Percentiles rank a stretch among this genome's conserved stretches.
Evolutionary conservation across 2,329 filamentous ascomycete genomes (phyloP).

Genomic region (Thelonectria blattea): DNA sequence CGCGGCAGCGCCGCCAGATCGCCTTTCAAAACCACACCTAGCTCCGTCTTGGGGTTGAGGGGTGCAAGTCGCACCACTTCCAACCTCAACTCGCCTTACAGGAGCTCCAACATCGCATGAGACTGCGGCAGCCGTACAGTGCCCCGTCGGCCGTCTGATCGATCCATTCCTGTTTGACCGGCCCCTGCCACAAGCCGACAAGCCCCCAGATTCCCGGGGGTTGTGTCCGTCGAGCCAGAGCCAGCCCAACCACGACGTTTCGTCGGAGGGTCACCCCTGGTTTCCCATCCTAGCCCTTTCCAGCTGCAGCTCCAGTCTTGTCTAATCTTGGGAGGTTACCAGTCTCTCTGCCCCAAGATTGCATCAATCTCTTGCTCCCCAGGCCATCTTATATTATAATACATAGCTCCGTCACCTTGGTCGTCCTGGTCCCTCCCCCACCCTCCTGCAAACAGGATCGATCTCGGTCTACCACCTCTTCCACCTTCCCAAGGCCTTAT

Average conservation of each 20-base stretch:
- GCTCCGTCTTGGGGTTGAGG: conserved; percentile 25
- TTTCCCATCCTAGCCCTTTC: conserved; percentile 36
- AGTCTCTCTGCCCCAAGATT: conserved; percentile 39
- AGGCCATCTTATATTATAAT: conserved; percentile 36
- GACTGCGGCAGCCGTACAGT: conserved; percentile 30
- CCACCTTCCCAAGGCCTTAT: neutral
- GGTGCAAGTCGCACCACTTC: conserved; percentile 37
- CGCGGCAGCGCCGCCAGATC: conserved; percentile 19
- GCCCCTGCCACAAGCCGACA: conserved; percentile 29
- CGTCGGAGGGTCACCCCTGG: conserved; percentile 37
- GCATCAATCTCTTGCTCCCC: conserved; percentile 39
- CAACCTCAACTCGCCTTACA: conserved; percentile 34
- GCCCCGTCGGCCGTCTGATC: conserved; percentile 32
- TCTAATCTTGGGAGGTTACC: conserved; percentile 38
- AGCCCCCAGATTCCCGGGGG: conserved; percentile 40
- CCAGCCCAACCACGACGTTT: conserved; percentile 33
- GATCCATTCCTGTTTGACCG: conserved; percentile 33
- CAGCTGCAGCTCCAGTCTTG: conserved; percentile 36
- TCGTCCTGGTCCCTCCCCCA: conserved; percentile 17
- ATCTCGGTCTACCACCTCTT: conserved; percentile 9
- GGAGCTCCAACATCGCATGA: conserved; percentile 35
- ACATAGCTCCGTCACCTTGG: conserved; percentile 33
- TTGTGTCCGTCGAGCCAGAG: conserved; percentile 37
- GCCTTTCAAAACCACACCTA: conserved; percentile 24
- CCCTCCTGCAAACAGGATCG: conserved; percentile 16